Percentiles rank a stretch among this genome's conserved stretches.
Evolutionary conservation across 768 basidiomycete species (phyloP).

Genomic region (Hortiboletus campestris): DNA sequence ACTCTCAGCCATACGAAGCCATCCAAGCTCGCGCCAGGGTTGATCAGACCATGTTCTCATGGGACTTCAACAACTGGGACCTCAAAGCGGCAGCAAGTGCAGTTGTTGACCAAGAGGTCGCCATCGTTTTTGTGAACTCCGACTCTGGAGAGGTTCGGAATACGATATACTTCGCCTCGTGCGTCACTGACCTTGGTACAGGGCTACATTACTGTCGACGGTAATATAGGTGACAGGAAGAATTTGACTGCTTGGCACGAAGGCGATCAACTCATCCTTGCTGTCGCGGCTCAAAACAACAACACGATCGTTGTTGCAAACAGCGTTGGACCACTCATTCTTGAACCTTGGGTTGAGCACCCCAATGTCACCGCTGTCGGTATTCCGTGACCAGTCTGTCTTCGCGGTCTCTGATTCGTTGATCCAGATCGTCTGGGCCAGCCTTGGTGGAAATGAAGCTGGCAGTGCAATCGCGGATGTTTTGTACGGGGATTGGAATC

Average conservation of each 20-base stretch:
- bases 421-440: slow-evolving; percentile 46
- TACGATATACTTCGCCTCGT: not conserved
- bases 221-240: slow-evolving; percentile 41
- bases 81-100: slow-evolving; percentile 46
- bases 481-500: slow-evolving; percentile 74
- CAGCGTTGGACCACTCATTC: slow-evolving; percentile 67
- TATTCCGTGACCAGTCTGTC: slow-evolving; percentile 32
- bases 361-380: slow-evolving; percentile 71
- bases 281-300: slow-evolving; percentile 63
- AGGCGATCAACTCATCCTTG: slow-evolving; percentile 41
- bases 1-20: slow-evolving; percentile 67
- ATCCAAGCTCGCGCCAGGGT: slow-evolving; percentile 70
- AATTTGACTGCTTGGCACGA: slow-evolving; percentile 41
- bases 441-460: slow-evolving; percentile 69
- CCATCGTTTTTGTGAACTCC: slow-evolving; percentile 77
- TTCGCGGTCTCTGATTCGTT: slow-evolving; percentile 9
- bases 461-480: slow-evolving; percentile 78
- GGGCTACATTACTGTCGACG: slow-evolving; percentile 56
- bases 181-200: slow-evolving; percentile 18
- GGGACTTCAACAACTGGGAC: slow-evolving; percentile 72
- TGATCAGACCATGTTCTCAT: slow-evolving; percentile 64
- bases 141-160: slow-evolving; percentile 72
- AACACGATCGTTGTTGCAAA: slow-evolving; percentile 83
- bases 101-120: slow-evolving; percentile 53
- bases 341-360: slow-evolving; percentile 72